Conservation (phyloP, 345 rosid genomes). For the Anastatica hierochuntica region DNA sequence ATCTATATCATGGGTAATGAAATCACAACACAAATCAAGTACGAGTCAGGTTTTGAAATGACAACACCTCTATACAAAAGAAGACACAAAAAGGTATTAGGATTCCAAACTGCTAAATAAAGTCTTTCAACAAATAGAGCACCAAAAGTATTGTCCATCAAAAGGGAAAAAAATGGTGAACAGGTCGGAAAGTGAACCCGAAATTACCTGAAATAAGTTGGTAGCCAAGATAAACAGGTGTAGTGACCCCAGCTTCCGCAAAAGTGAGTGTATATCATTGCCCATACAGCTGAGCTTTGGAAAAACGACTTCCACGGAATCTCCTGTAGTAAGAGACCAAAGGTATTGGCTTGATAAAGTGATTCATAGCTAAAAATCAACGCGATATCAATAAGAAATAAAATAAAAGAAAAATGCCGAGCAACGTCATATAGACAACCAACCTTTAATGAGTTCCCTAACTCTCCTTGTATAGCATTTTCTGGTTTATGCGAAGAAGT, state of each 20-base stretch:
- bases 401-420: background rate
- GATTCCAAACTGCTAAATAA: no score
- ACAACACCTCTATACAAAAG: slow-evolving; percentile 1
- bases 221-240: slow-evolving; percentile 92
- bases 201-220: slow-evolving; percentile 92
- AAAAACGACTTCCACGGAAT: slow-evolving; percentile 88
- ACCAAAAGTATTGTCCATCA: background rate
- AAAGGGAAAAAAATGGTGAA: slow-evolving; percentile 1
- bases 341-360: no score
- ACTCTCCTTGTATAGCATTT: slow-evolving; percentile 34
- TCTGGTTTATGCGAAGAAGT: slow-evolving; percentile 25
- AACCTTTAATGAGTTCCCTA: slow-evolving; percentile 60
- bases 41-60: background rate
- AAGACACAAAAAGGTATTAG: background rate
- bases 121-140: background rate
- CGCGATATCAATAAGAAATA: background rate
- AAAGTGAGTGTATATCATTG: slow-evolving; percentile 91
- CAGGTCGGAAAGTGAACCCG: background rate
- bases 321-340: slow-evolving; percentile 40
- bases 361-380: no score
- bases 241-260: slow-evolving; percentile 99
- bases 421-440: slow-evolving; percentile 3
- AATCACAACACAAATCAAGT: slow-evolving; percentile 6
- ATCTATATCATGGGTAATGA: background rate
- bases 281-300: slow-evolving; percentile 66